These are phyloP conservation scores for Aspergillus sp. DNA, from an alignment of 2,329 filamentous ascomycete species.

Conservation along the genomic window DNA sequence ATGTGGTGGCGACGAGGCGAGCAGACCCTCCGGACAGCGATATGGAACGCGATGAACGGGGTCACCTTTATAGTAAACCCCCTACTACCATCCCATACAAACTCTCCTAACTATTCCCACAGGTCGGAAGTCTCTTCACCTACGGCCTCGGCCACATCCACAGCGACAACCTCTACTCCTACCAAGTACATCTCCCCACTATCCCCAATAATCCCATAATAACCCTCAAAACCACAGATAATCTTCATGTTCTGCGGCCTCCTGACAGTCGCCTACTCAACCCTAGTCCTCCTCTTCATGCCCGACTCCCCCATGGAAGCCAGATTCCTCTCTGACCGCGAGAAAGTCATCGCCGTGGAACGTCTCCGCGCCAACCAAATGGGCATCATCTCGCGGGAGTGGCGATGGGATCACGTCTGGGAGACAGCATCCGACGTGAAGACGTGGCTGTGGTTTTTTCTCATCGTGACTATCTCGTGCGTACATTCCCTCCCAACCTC, in stretches of 20 bases:
- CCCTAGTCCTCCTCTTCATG: conserved; percentile 51
- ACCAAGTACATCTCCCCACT: conserved; percentile 24
- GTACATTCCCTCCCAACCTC: neutral
- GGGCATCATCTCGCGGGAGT: conserved; percentile 55
- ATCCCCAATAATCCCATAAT: neutral
- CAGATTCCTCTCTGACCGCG: conserved; percentile 50
- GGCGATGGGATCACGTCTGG: conserved; percentile 53
- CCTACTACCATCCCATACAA: neutral
- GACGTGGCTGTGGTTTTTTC: conserved; percentile 40
- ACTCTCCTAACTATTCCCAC: neutral
- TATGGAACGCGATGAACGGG: conserved; percentile 65
- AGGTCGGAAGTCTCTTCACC: conserved; percentile 55
- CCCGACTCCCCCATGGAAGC: conserved; percentile 55
- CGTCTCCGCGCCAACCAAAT: conserved; percentile 58
- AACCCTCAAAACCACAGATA: conserved; percentile 26
- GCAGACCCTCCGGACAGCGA: conserved; percentile 58
- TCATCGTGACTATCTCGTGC: conserved; percentile 26
- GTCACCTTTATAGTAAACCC: conserved; percentile 53
- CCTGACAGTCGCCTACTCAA: conserved; percentile 52
- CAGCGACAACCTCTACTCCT: conserved; percentile 42
- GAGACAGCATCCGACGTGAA: conserved; percentile 37
- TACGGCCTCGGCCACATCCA: conserved; percentile 62
- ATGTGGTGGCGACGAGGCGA: conserved; percentile 65
- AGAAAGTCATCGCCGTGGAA: conserved; percentile 58
- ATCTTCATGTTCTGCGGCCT: conserved; percentile 59